Base-by-base conservation (phyloP, 345 rosid species). In the Populus davidiana region DNA sequence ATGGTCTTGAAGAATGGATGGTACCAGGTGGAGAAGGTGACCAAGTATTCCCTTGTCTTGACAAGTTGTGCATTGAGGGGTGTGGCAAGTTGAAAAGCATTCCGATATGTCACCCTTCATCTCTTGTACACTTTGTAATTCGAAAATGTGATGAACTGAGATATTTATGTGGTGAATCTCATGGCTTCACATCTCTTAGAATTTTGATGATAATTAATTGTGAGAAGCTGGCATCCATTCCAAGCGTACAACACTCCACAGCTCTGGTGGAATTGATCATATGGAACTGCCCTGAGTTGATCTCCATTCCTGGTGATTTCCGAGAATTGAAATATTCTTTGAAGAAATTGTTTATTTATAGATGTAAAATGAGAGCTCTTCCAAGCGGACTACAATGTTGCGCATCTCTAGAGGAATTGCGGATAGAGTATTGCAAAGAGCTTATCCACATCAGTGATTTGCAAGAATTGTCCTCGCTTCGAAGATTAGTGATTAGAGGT, bases 361-460 rank as follows among this genome's bases (percentile, higher is more conserved):
- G 29, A 27, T 27, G 29, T 27, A 27, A 27, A 72, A 52, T 6
- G 6, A 5, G 0, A 11, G 14, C 39, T 78, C 72, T 78, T 39
- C 80, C 81, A 35, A 6, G 12, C 6, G 38, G 76, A 3, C 16
- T 49, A 21, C 43, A 35, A 5, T 65, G 12, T 16, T 78, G 76
- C 75, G 38, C 63, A 35, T 71, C 76, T 64, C 81, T 78, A 6
- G 18, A 23, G 27, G 1, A 3, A 10, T 78, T 78, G 50, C 9
- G 8, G 3, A 35, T 71, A 31, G 8, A 13, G 20, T 7, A 31
- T 1, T 78, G 65, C 44, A 6, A 1, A 0, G 13, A 29, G 9
- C 27, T 73, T 77, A 41, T 6, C 33, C 61, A 20, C 21, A 21
- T 54, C 8, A 21, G 20, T 54, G 61, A 21, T 54, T 0, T 54